A percentile compares a stretch with the other conserved stretches of the same genome.
These are phyloP conservation scores for Fusarium albosuccineum DNA, from an alignment of 2,329 filamentous ascomycete genomes.

Conservation along the genomic window DNA sequence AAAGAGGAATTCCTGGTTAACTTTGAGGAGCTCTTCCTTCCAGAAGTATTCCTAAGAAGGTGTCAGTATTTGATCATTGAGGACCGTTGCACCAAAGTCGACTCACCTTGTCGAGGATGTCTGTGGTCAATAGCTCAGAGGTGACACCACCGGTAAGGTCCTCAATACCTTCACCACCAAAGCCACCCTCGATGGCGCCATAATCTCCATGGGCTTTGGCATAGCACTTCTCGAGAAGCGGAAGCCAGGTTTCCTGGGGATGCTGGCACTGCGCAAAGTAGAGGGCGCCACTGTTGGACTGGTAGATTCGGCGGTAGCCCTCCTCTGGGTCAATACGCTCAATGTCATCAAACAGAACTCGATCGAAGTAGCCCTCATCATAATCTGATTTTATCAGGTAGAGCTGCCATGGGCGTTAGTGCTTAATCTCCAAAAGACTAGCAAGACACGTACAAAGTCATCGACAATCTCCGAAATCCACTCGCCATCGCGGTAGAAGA, in stretches of 20 bases:
- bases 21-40: conserved; percentile 81
- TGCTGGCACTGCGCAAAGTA: conserved; percentile 83
- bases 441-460: conserved; percentile 57
- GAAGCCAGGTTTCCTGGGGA: conserved; percentile 84
- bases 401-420: conserved; percentile 49
- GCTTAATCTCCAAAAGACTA: not conserved
- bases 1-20: conserved; percentile 83
- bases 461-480: conserved; percentile 74
- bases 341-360: conserved; percentile 58
- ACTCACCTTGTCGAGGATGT: conserved; percentile 79
- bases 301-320: conserved; percentile 76
- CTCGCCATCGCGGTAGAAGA: conserved; percentile 84
- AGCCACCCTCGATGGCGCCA: conserved; percentile 79
- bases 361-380: conserved; percentile 66
- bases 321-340: conserved; percentile 67
- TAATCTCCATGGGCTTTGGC: conserved; percentile 87
- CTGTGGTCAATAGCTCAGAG: conserved; percentile 73
- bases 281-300: conserved; percentile 79
- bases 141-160: conserved; percentile 76
- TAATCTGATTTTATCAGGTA: conserved; percentile 71
- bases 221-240: conserved; percentile 83
- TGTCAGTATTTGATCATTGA: not conserved
- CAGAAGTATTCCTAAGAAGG: conserved; percentile 69
- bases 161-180: conserved; percentile 70
- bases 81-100: accelerated